Percentiles rank a stretch among this genome's conserved stretches.
Conservation (phyloP, 371 early-diverging fungal species). For the Chytridiales sp. region DNA sequence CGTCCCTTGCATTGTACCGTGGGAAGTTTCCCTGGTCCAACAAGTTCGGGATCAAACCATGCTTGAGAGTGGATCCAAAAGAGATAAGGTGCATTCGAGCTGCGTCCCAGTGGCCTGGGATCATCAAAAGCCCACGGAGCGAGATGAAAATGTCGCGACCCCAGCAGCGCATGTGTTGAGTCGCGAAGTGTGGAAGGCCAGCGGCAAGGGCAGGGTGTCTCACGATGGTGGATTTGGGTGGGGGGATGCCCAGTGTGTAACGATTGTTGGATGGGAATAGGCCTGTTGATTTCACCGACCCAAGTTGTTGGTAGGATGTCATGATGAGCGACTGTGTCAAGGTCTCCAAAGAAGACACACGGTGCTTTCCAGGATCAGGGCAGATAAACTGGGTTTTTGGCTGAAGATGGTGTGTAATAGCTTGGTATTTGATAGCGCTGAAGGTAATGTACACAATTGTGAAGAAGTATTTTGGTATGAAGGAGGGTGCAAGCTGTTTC, state of each 20-base stretch:
- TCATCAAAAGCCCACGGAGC: constrained; percentile 79
- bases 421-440: constrained; percentile 64
- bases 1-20: constrained; percentile 95
- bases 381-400: constrained; percentile 7
- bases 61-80: constrained; percentile 84
- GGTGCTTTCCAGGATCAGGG: constrained; percentile 6
- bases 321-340: constrained; percentile 73
- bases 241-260: neutral
- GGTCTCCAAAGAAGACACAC: constrained; percentile 31
- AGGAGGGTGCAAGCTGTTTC: constrained; percentile 71
- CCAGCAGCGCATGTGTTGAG: constrained; percentile 94
- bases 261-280: constrained; percentile 62
- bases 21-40: constrained; percentile 78
- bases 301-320: constrained; percentile 80
- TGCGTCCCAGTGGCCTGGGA: constrained; percentile 76
- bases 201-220: constrained; percentile 75
- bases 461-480: constrained; percentile 92
- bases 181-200: constrained; percentile 94
- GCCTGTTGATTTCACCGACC: constrained; percentile 73
- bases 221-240: neutral
- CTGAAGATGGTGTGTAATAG: constrained; percentile 24
- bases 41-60: constrained; percentile 94
- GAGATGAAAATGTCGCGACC: constrained; percentile 96
- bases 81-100: constrained; percentile 84
- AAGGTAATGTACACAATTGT: constrained; percentile 75